Conservation (phyloP, 129 eudicot genomes). For the Artemisia tridentata region DNA sequence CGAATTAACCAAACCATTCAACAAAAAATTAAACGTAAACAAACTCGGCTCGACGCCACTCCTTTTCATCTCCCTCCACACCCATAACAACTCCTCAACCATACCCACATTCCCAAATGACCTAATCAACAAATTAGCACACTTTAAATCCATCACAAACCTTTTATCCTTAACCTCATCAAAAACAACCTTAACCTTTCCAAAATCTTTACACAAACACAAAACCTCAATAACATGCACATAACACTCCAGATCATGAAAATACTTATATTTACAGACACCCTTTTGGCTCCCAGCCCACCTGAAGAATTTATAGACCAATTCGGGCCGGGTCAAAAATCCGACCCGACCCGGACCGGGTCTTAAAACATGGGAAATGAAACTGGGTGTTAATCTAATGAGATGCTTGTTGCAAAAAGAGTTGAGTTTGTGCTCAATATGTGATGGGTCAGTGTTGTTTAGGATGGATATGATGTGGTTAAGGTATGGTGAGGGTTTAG, state of each 20-base stretch:
- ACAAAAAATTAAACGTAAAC: constrained; percentile 78
- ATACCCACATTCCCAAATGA: constrained; percentile 77
- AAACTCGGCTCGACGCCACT: constrained; percentile 70
- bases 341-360: constrained; percentile 46
- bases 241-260: constrained; percentile 69
- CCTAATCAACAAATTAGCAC: constrained; percentile 73
- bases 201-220: constrained; percentile 41
- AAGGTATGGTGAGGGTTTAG: constrained; percentile 76
- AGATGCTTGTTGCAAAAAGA: constrained; percentile 55
- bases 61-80: constrained; percentile 80
- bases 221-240: constrained; percentile 64
- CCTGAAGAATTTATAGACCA: constrained; percentile 54
- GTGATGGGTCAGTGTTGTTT: constrained; percentile 32
- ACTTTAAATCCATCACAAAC: constrained; percentile 48
- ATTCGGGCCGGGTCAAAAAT: constrained; percentile 32
- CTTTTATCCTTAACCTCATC: constrained; percentile 53
- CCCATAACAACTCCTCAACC: constrained; percentile 96
- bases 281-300: constrained; percentile 94
- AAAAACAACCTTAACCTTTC: constrained; percentile 51
- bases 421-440: constrained; percentile 53
- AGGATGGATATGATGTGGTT: constrained; percentile 51
- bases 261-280: constrained; percentile 34
- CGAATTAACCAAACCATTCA: constrained; percentile 80
- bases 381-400: constrained; percentile 71
- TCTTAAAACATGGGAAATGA: constrained; percentile 50